Conservation (phyloP, 2,329 filamentous ascomycete genomes). For the Fusarium gaditjirri region DNA sequence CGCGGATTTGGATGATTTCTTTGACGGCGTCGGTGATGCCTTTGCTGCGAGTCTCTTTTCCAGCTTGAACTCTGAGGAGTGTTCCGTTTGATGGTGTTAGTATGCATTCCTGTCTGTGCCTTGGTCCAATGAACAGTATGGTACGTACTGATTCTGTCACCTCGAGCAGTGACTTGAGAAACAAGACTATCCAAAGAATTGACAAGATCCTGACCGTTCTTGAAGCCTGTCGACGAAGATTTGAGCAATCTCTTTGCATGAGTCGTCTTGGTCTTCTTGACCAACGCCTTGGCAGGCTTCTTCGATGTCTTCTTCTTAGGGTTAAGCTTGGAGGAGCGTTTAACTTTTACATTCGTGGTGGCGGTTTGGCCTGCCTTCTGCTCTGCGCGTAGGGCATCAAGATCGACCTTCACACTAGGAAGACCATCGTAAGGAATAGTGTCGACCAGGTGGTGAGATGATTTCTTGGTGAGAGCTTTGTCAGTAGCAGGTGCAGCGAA, state of each 20-base stretch:
- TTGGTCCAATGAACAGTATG: too few relatives aligned
- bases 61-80: not conserved
- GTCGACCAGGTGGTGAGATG: not conserved
- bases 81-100: not conserved
- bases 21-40: not conserved
- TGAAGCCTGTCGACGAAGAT: not conserved
- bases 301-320: not conserved
- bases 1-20: not conserved
- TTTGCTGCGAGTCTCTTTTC: not conserved
- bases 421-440: not conserved
- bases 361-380: not conserved
- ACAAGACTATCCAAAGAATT: not conserved
- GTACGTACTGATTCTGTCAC: not conserved
- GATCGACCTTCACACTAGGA: not conserved
- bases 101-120: fast-evolving
- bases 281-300: not conserved
- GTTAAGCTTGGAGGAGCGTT: not conserved
- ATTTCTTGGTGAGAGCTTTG: not conserved
- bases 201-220: not conserved
- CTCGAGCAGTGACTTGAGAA: not conserved
- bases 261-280: not conserved
- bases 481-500: not conserved
- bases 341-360: not conserved
- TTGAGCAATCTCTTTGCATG: not conserved
- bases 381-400: not conserved